Percentiles rank a stretch among this genome's conserved stretches.
These are phyloP conservation scores for Fusarium devonianum DNA, from an alignment of 2,329 filamentous ascomycete species.

Conservation along the genomic window DNA sequence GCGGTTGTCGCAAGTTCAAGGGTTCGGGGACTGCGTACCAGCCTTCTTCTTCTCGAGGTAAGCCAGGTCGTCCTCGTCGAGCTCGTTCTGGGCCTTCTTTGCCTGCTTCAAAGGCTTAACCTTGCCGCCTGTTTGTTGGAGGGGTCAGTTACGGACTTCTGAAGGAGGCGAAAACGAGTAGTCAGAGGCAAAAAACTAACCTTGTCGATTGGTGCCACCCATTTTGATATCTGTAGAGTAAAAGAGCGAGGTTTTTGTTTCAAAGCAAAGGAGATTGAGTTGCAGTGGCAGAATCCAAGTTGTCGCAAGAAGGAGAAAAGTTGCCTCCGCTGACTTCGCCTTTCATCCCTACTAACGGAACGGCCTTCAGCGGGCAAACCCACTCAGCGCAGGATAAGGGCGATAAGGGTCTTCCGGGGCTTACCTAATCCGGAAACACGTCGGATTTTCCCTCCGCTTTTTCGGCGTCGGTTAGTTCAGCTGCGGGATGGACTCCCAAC, in stretches of 20 bases:
- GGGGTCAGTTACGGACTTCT: slow-evolving; percentile 29
- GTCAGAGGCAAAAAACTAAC: slow-evolving; percentile 31
- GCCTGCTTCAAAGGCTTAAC: slow-evolving; percentile 85
- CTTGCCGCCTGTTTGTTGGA: slow-evolving; percentile 73
- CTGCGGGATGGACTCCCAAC: slow-evolving; percentile 2
- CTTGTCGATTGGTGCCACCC: slow-evolving; percentile 52
- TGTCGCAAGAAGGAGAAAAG: slow-evolving; percentile 37
- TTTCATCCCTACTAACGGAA: slow-evolving; percentile 17
- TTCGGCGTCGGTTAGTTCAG: slow-evolving; percentile 12
- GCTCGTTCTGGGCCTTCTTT: slow-evolving; percentile 83
- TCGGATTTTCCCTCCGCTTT: slow-evolving; percentile 25
- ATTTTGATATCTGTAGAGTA: slow-evolving; percentile 39
- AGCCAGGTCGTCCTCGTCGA: slow-evolving; percentile 87
- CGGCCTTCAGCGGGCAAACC: slow-evolving; percentile 21
- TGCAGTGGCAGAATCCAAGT: slow-evolving; percentile 13
- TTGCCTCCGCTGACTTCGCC: slow-evolving; percentile 30
- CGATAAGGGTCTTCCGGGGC: slow-evolving; percentile 35
- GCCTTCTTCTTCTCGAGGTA: slow-evolving; percentile 84
- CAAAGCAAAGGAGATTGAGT: slow-evolving; percentile 20
- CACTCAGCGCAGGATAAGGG: slow-evolving; percentile 25
- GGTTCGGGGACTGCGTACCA: slow-evolving; percentile 62
- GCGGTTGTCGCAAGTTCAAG: background rate
- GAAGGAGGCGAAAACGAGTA: background rate
- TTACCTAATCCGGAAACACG: slow-evolving; percentile 36
- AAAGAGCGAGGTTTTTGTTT: slow-evolving; percentile 14